Evolutionary conservation across 2,329 filamentous ascomycete genomes (phyloP).

Genomic region (Fusarium cicatricum): DNA sequence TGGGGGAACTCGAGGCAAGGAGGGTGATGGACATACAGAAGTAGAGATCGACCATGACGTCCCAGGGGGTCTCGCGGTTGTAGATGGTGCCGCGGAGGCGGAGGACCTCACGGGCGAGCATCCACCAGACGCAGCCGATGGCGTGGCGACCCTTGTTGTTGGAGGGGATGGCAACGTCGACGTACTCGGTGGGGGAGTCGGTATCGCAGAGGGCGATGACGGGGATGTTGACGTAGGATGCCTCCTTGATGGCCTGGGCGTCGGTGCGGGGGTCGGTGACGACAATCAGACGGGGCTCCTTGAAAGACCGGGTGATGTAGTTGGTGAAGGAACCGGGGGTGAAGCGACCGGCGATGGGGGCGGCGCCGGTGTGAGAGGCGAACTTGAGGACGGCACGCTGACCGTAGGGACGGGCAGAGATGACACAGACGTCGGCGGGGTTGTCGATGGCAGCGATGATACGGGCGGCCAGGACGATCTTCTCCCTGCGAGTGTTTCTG

Average conservation of each 20-base stretch:
- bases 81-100: slow-evolving; percentile 97
- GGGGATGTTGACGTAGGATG: slow-evolving; percentile 99
- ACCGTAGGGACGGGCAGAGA: slow-evolving; percentile 99
- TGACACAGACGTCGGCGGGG: slow-evolving; percentile 98
- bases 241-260: slow-evolving; percentile 99
- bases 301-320: slow-evolving; percentile 99
- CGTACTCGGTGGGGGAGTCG: slow-evolving; percentile 99
- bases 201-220: slow-evolving; percentile 99
- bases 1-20: background rate
- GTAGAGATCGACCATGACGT: slow-evolving; percentile 99
- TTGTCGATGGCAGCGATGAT: slow-evolving; percentile 99
- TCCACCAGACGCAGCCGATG: slow-evolving; percentile 99
- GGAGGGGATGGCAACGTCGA: slow-evolving; percentile 99
- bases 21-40: slow-evolving; percentile 72
- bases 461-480: slow-evolving; percentile 97
- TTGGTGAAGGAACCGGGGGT: slow-evolving; percentile 99
- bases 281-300: slow-evolving; percentile 99
- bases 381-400: slow-evolving; percentile 99
- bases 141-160: slow-evolving; percentile 99
- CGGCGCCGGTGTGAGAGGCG: slow-evolving; percentile 96
- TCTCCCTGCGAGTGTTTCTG: slow-evolving; percentile 74
- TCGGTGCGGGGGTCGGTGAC: slow-evolving; percentile 99
- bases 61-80: slow-evolving; percentile 96
- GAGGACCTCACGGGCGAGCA: slow-evolving; percentile 99
- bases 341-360: slow-evolving; percentile 99